A percentile compares a stretch with the other conserved stretches of the same genome.
phyloP scores from a whole-genome alignment of 495 filamentous ascomycete species.

The Penicillium manginii region DNA sequence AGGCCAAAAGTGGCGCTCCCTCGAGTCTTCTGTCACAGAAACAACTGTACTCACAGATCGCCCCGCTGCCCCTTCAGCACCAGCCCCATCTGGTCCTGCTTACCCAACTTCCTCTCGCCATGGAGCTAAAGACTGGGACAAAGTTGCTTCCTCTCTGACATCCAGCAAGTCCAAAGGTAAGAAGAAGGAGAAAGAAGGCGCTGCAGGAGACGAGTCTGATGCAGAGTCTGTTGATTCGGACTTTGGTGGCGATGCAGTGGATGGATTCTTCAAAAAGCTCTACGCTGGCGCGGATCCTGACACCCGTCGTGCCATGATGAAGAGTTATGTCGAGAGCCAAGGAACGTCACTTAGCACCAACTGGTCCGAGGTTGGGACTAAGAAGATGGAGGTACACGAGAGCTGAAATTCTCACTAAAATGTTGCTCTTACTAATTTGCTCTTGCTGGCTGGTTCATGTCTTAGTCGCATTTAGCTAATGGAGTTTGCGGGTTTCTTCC shows the following conservation, averaged over 20 bases:
- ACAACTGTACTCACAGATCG: conserved; percentile 35
- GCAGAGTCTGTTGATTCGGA: conserved; percentile 56
- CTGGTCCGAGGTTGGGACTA: conserved; percentile 81
- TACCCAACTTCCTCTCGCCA: conserved; percentile 89
- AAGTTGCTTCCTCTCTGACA: conserved; percentile 62
- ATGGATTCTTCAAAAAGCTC: conserved; percentile 89
- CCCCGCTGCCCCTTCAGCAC: conserved; percentile 25
- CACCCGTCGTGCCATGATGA: conserved; percentile 92
- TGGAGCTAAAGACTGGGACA: conserved; percentile 93
- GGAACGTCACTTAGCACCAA: conserved; percentile 93
- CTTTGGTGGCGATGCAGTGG: conserved; percentile 72
- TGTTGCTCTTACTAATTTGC: conserved; percentile 2
- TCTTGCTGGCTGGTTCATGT: background rate
- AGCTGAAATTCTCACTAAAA: background rate
- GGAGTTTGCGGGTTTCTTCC: conserved; percentile 1
- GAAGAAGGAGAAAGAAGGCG: conserved; percentile 19
- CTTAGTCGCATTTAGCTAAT: conserved; percentile 20
- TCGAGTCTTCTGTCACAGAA: conserved; percentile 57
- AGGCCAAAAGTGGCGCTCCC: conserved; percentile 74
- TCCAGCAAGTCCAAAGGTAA: conserved; percentile 42
- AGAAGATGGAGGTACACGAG: conserved; percentile 65
- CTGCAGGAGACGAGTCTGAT: conserved; percentile 41
- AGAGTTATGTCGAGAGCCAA: conserved; percentile 92
- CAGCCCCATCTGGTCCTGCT: conserved; percentile 49
- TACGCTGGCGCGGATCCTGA: conserved; percentile 81